These are phyloP conservation scores for Cucurbita argyrosperma DNA, from an alignment of 306 rosid genomes.

Conservation along the genomic window DNA sequence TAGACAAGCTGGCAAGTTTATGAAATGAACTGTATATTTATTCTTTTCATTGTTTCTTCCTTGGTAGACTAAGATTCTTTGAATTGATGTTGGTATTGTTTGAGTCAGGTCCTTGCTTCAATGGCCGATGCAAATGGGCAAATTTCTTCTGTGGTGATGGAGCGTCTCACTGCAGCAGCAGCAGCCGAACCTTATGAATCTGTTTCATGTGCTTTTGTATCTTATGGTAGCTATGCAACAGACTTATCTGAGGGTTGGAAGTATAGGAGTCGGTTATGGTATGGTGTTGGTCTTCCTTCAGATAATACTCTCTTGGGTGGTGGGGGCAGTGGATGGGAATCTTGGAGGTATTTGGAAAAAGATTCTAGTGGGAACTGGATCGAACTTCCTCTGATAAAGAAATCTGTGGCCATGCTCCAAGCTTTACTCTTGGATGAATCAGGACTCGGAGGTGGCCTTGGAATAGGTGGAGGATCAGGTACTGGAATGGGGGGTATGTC, in stretches of 20 bases:
- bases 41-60: slow-evolving; percentile 1
- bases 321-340: slow-evolving; percentile 82
- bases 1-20: neutral
- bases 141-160: slow-evolving; percentile 61
- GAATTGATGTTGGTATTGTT: slow-evolving; percentile 12
- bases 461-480: slow-evolving; percentile 98
- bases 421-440: slow-evolving; percentile 85
- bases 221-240: slow-evolving; percentile 74
- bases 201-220: slow-evolving; percentile 84
- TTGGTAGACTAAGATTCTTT: slow-evolving; percentile 1
- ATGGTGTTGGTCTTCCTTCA: slow-evolving; percentile 84
- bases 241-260: slow-evolving; percentile 93
- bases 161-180: slow-evolving; percentile 89
- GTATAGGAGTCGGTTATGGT: slow-evolving; percentile 90
- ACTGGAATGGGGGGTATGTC: slow-evolving; percentile 99
- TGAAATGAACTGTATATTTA: neutral
- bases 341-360: slow-evolving; percentile 82
- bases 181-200: slow-evolving; percentile 90
- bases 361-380: slow-evolving; percentile 72
- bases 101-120: slow-evolving; percentile 66
- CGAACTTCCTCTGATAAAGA: slow-evolving; percentile 80
- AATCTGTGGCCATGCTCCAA: slow-evolving; percentile 92
- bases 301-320: slow-evolving; percentile 51
- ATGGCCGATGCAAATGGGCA: slow-evolving; percentile 88
- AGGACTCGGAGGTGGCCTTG: slow-evolving; percentile 97